phyloP scores from a whole-genome alignment of 495 filamentous ascomycete genomes.

The Halenospora varia region DNA sequence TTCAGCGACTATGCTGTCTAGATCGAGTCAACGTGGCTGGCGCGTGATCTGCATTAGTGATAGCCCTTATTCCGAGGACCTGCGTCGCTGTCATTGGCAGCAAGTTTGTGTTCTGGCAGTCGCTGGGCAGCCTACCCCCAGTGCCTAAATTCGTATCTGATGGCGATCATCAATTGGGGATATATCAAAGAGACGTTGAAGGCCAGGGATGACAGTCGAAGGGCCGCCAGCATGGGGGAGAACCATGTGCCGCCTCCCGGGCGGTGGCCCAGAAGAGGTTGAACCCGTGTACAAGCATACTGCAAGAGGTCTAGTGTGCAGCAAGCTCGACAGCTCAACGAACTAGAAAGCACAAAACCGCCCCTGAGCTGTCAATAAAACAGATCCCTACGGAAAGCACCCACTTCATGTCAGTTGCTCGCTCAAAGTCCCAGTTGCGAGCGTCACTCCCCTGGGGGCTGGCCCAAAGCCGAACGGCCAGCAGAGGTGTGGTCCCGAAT shows the following conservation, averaged over 20 bases:
- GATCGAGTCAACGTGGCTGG: slow-evolving; percentile 24
- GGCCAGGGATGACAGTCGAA: slow-evolving; percentile 7
- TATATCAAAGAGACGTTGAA: slow-evolving; percentile 21
- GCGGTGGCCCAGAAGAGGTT: slow-evolving; percentile 11
- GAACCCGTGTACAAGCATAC: slow-evolving; percentile 14
- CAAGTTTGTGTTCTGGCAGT: background rate
- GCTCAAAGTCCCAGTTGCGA: background rate
- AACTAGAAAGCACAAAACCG: background rate
- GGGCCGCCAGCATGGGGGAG: background rate
- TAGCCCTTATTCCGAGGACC: slow-evolving; percentile 1
- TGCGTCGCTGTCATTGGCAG: slow-evolving; percentile 15
- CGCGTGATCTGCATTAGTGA: slow-evolving; percentile 27
- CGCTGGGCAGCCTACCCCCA: background rate
- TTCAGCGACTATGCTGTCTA: slow-evolving; percentile 10
- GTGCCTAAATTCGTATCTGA: slow-evolving; percentile 25
- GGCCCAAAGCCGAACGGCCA: background rate
- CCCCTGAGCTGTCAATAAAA: slow-evolving; percentile 22
- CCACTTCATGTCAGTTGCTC: slow-evolving; percentile 2
- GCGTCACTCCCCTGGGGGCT: background rate
- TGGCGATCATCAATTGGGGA: slow-evolving; percentile 22
- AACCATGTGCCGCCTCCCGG: slow-evolving; percentile 16
- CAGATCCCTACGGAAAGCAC: slow-evolving; percentile 1
- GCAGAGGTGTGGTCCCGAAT: background rate
- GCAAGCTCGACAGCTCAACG: slow-evolving; percentile 1
- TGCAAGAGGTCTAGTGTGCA: slow-evolving; percentile 7